Base-by-base conservation (phyloP, 2,329 filamentous ascomycete species). In the Hortaea sp. region DNA sequence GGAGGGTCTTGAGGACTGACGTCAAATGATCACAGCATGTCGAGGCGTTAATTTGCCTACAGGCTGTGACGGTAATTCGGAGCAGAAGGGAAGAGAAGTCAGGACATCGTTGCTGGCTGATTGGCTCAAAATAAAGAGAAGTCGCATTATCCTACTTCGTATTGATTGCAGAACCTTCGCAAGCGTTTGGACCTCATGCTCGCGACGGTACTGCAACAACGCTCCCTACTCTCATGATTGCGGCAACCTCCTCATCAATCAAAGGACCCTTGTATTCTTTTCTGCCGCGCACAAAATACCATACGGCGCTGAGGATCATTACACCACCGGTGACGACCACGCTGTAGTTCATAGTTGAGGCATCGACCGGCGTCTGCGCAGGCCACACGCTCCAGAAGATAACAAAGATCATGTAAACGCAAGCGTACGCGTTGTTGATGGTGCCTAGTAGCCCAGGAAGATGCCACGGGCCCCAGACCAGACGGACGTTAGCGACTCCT, bases 331-430 rank as follows among this genome's bases (percentile, higher is more conserved):
- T 66, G 5, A 68, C 61, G 6, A 66, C 64, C 13, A 63, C 58
- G 9, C 57, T 59, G 48, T 66, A 67, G 65, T 75, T 71, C 71
- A 77, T 58, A 7, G 61, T 62, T 10, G 52, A 53, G 1, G 63
- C 58, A 6, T 55, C 56, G 1, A 65, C 62, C 4, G 61, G 58
- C 7, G 59, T 59, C n/a, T 49, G 49, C 6, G 62, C 59, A n/a
- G 69, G 69, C 69, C 69, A 73, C 41, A 79, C 74, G 20, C 67
- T 71, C 67, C 74, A 80, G 60, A 81, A 79, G 7, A 76, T 69
- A 2, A 79, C 65, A 37, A 79, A 71, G 1, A 73, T 47, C 57
- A 74, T 70, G 54, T 78, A 81, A 2, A 66, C 42, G 53, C 73
- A 75, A 1, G 75, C 70, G 42, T 77, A 74, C 1, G 66, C 56